These are phyloP conservation scores for Monosporascus sp. DNA, from an alignment of 2,329 filamentous ascomycete species.

Conservation along the genomic window DNA sequence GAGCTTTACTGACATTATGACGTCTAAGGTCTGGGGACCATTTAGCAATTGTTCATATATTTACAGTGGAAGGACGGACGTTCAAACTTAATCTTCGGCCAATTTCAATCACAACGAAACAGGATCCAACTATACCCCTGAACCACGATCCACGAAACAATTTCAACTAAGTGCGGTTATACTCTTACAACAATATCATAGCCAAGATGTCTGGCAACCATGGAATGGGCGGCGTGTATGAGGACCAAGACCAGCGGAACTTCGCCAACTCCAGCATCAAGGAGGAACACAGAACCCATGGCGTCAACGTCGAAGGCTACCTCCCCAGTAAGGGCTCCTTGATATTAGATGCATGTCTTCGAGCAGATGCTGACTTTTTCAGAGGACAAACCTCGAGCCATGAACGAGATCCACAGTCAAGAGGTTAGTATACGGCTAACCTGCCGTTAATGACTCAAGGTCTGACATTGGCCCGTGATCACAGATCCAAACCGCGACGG, in stretches of 20 bases:
- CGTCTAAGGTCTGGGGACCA: too few species aligned
- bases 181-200: too few species aligned
- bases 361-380: not conserved
- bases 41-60: too few species aligned
- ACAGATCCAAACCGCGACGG: constrained; percentile 14
- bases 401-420: constrained; percentile 19
- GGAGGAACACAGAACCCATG: constrained; percentile 16
- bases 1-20: too few species aligned
- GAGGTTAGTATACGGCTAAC: constrained; percentile 11
- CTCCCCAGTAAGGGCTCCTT: constrained; percentile 13
- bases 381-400: constrained; percentile 18
- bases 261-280: constrained; percentile 12
- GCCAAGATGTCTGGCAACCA: constrained; percentile 6
- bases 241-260: constrained; percentile 16
- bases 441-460: not conserved
- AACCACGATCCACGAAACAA: too few species aligned
- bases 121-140: too few species aligned
- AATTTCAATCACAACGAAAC: too few species aligned
- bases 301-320: constrained; percentile 17
- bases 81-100: too few species aligned
- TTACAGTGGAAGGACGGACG: too few species aligned
- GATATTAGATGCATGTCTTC: not conserved
- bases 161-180: too few species aligned
- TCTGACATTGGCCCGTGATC: not conserved
- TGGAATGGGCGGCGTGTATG: constrained; percentile 11